Evolutionary conservation across 164 flowering plant species (phyloP).

Genomic region (Hamamelis virginiana): DNA sequence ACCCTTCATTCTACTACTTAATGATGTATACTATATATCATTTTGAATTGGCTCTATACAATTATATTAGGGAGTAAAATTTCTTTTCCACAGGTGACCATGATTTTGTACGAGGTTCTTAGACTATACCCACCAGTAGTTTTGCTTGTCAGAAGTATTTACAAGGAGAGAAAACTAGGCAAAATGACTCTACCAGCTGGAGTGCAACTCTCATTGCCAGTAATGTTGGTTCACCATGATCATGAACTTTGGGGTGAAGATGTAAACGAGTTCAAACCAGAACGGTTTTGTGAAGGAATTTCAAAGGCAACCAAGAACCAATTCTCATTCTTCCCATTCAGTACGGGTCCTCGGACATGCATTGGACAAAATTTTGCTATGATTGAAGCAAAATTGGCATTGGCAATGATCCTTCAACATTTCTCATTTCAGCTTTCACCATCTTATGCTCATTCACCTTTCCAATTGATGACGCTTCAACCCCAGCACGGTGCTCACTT

Average conservation of each 20-base stretch:
- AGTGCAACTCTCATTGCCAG: slow-evolving; percentile 19
- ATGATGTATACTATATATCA: no score
- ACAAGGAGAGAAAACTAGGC: slow-evolving; percentile 34
- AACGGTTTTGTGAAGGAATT: slow-evolving; percentile 44
- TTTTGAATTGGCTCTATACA: no score
- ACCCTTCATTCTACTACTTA: no score
- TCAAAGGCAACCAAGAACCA: slow-evolving; percentile 36
- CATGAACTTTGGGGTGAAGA: slow-evolving; percentile 48
- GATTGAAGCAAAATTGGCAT: slow-evolving; percentile 40
- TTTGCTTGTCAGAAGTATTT: slow-evolving; percentile 3
- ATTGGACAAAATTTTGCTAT: slow-evolving; percentile 40
- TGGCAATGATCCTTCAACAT: slow-evolving; percentile 35
- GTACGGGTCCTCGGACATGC: slow-evolving; percentile 43
- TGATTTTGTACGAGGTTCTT: slow-evolving; percentile 56
- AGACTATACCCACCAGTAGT: slow-evolving; percentile 47
- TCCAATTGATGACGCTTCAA: slow-evolving; percentile 11
- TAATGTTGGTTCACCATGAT: slow-evolving; percentile 29
- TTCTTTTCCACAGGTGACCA: slow-evolving; percentile 34
- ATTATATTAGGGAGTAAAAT: background rate
- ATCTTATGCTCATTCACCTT: slow-evolving; percentile 42
- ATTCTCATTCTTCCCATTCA: slow-evolving; percentile 32
- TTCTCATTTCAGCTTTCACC: slow-evolving; percentile 45
- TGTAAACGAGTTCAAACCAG: slow-evolving; percentile 47
- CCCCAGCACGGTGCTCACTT: slow-evolving; percentile 45
- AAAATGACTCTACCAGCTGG: slow-evolving; percentile 31